Evolutionary conservation across 108 stramenopile genomes (phyloP), one percentile per base, ranked within the genome.

Genomic region (Skeletonema grethae): DNA sequence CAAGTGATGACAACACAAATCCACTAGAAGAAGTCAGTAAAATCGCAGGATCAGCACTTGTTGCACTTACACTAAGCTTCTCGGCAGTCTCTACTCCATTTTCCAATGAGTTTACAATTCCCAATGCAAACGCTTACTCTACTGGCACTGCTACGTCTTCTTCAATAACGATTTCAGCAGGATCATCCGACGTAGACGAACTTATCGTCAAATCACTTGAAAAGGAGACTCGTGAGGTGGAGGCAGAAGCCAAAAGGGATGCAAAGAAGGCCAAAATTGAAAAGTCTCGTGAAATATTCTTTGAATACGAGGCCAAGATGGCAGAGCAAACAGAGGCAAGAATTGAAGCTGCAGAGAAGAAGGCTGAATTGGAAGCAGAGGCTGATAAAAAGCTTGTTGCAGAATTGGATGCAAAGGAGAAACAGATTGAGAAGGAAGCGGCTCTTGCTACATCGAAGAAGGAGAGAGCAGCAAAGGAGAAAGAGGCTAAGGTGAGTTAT

Each of bases 261-360:
- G 67, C 39, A 12, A 73, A 65, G 57, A 73, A 73, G 30, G 84
- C 76, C 0, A 59, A 63, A 11, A 16, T 79, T 6, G 84, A 85
- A 79, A 71, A 57, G 24, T 56, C 55, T 2, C 65, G 76, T 6
- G 76, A 82, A 24, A 69, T 69, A 18, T 85, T 79, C 56, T 85
- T 82, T 39, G 81, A 85, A 36, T 85, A 85, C 48, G 84, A 85
- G 24, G 84, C 81, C 18, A 79, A 77, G 46, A 74, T 63, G 68
- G 84, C 84, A 34, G 80, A 76, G 25, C 66, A 82, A 58, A 32
- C 65, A 31, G 84, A 82, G 65, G 80, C 80, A 13, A 20, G 80
- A 7, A 82, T 85, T 43, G 80, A 79, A 61, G 81, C 72, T n/a
- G 77, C 65, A n/a, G 81, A 82, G 63, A 36, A 66, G 32, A 38